These are phyloP conservation scores for Daldinia caldariorum DNA, from an alignment of 495 filamentous ascomycete genomes.

Conservation along the genomic window DNA sequence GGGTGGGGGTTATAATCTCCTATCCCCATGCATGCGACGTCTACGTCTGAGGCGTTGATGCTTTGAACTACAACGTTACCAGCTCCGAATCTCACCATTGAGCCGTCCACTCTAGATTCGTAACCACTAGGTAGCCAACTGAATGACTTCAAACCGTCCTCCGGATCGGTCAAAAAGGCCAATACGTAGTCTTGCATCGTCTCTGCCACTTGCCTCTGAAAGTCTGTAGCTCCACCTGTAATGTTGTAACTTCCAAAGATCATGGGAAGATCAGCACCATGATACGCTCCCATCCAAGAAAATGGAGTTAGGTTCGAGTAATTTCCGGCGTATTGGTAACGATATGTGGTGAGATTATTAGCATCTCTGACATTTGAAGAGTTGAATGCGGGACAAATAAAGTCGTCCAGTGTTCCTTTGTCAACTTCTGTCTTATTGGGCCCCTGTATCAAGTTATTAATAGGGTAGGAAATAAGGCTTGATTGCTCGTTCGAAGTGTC, in stretches of 20 bases:
- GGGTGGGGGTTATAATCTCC: conserved; percentile 31
- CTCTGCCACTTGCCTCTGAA: conserved; percentile 51
- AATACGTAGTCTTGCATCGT: conserved; percentile 57
- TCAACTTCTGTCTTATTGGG: conserved; percentile 49
- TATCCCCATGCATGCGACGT: conserved; percentile 38
- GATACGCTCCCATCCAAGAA: conserved; percentile 62
- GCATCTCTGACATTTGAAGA: conserved; percentile 39
- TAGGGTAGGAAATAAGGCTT: conserved; percentile 49
- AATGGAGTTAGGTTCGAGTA: conserved; percentile 57
- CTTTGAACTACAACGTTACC: conserved; percentile 21
- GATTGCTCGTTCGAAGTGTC: conserved; percentile 56
- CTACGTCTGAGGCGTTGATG: conserved; percentile 40
- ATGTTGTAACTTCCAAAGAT: conserved; percentile 57
- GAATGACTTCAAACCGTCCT: conserved; percentile 45
- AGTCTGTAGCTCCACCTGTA: conserved; percentile 44
- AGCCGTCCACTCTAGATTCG: background rate
- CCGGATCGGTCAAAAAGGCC: conserved; percentile 57
- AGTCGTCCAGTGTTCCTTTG: conserved; percentile 45
- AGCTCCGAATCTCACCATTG: conserved; percentile 36
- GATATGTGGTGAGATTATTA: conserved; percentile 54
- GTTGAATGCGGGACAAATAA: conserved; percentile 52
- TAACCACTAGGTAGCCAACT: conserved; percentile 33
- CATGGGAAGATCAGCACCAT: conserved; percentile 58
- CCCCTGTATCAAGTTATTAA: conserved; percentile 46
- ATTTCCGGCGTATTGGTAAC: conserved; percentile 63